phyloP scores from a whole-genome alignment of 2,329 filamentous ascomycete genomes.

The Venturia effusa region DNA sequence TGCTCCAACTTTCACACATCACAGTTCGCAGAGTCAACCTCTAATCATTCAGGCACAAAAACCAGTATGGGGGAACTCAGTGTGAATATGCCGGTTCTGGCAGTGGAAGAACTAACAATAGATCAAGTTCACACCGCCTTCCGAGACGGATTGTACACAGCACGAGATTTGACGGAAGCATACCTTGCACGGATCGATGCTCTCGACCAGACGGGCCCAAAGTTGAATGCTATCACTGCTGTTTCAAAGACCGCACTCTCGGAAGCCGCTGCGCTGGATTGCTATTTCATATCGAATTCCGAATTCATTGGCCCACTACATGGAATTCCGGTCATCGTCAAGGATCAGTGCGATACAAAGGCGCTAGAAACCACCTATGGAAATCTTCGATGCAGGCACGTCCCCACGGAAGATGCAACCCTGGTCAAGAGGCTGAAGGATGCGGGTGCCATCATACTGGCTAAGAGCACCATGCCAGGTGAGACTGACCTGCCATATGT shows the following conservation, averaged over 20 bases:
- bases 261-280: constrained; percentile 8
- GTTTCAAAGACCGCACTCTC: not conserved
- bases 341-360: constrained; percentile 9
- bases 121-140: constrained; percentile 7
- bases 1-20: not conserved
- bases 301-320: constrained; percentile 6
- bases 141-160: constrained; percentile 1
- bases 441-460: constrained; percentile 7
- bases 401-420: constrained; percentile 7
- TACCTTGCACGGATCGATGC: constrained; percentile 3
- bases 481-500: not conserved
- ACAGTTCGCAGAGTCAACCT: not conserved
- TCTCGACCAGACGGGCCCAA: constrained; percentile 1
- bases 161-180: not conserved
- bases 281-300: not conserved
- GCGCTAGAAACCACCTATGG: constrained; percentile 4
- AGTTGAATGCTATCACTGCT: constrained; percentile 4
- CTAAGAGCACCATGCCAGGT: constrained; percentile 10
- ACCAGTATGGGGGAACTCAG: not conserved
- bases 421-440: constrained; percentile 9
- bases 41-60: not conserved
- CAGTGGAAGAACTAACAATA: constrained; percentile 4
- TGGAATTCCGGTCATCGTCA: constrained; percentile 7
- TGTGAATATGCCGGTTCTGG: not conserved
- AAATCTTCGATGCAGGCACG: constrained; percentile 6